Base-by-base conservation (phyloP, 2,329 filamentous ascomycete genomes). In the Hypomyces perniciosus region DNA sequence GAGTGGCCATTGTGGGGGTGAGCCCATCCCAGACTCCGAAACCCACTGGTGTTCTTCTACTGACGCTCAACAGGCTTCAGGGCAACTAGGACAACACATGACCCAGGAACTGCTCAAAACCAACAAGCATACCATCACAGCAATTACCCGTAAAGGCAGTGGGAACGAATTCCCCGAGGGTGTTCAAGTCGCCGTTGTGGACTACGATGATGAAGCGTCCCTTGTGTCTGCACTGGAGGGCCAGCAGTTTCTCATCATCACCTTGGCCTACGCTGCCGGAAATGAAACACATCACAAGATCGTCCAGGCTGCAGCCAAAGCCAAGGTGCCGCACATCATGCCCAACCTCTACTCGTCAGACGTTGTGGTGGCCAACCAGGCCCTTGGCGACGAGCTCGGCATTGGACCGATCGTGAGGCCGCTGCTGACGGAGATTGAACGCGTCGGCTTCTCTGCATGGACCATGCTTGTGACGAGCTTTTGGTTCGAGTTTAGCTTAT, bases 201-300 rank as follows among this genome's bases (percentile, higher is more conserved):
- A 77, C 59, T 78, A 78, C 55, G 62, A 68, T 37, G 65, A 73
- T 43, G 60, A 70, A 28, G 57, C 61, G 1, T 68, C 73, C 1
- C 59, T 84, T 7, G 68, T 78, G 1, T 60, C 62, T 1, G 79
- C 78, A 2, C 72, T 84, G 2, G 59, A 66, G 30, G 78, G 69
- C 51, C 78, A 84, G 53, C 72, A 84, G n/a, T 74, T 73, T 35
- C 66, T 84, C 3, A 68, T 83, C 56, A 81, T 84, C 48, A 80
- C 79, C 8, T 61, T 84, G 52, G 54, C 69, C 8, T 60, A 65
- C 0, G 54, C 44, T 0, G 78, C 76, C 0, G 68, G 76, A 0
- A 62, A 53, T 0, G 74, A 75, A 8, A 71, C 71, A 2, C 72
- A 80, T 40, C 60, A 58, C 48, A 77, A 76, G 54, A 67, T 84